Conservation (phyloP, 2,329 filamentous ascomycete genomes). For the Microcyclospora tardicrescens region DNA sequence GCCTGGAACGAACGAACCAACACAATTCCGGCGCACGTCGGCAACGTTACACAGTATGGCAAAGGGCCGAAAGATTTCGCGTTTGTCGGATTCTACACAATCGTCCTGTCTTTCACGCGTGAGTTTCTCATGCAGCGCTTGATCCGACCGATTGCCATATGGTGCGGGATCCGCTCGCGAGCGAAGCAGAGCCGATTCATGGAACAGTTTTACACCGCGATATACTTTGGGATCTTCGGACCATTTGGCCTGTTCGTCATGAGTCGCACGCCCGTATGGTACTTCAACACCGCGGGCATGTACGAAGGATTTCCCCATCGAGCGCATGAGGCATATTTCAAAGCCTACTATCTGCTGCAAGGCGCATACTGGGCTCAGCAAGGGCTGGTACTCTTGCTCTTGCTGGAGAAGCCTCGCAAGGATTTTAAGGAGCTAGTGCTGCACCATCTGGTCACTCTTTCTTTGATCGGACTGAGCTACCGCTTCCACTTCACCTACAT, state of each 20-base stretch:
- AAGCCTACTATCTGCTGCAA: slow-evolving; percentile 92
- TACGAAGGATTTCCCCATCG: slow-evolving; percentile 79
- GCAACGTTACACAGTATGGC: slow-evolving; percentile 52
- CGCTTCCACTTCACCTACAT: slow-evolving; percentile 96
- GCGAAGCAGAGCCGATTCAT: slow-evolving; percentile 84
- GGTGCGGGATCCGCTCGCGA: slow-evolving; percentile 54
- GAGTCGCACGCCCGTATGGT: slow-evolving; percentile 84
- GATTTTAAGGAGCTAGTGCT: slow-evolving; percentile 88
- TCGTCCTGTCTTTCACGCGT: slow-evolving; percentile 83
- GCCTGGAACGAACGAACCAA: slow-evolving; percentile 20
- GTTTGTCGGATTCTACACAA: slow-evolving; percentile 77
- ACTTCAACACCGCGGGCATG: slow-evolving; percentile 85
- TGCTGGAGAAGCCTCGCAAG: slow-evolving; percentile 85
- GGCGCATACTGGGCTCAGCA: slow-evolving; percentile 95
- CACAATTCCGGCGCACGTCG: slow-evolving; percentile 33
- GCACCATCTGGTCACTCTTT: slow-evolving; percentile 80
- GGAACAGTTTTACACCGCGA: slow-evolving; percentile 88
- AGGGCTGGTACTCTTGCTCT: slow-evolving; percentile 71
- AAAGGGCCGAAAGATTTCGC: slow-evolving; percentile 80
- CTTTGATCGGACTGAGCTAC: slow-evolving; percentile 76
- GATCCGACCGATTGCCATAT: slow-evolving; percentile 61
- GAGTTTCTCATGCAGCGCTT: slow-evolving; percentile 93
- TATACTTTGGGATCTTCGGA: slow-evolving; percentile 76
- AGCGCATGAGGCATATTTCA: slow-evolving; percentile 68
- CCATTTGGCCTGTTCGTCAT: slow-evolving; percentile 83